These are phyloP conservation scores for Leishmania mexicana DNA, from an alignment of 208 protist species.

Conservation along the genomic window DNA sequence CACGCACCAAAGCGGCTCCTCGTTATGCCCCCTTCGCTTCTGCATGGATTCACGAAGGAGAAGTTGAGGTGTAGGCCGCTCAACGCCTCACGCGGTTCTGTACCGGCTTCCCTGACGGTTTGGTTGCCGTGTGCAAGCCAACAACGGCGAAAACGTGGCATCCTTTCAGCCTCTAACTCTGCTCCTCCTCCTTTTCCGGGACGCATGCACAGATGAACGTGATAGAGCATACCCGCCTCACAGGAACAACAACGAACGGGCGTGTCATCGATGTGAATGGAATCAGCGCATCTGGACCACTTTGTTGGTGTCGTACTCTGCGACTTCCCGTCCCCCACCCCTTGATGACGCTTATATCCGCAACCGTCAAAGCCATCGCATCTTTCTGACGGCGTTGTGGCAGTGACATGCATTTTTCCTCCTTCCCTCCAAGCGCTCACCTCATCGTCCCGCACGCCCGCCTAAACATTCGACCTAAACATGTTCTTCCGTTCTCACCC, in stretches of 20 bases:
- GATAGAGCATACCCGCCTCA: neutral
- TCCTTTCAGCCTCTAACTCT: neutral
- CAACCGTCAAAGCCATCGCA: neutral
- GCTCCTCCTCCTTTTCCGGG: neutral
- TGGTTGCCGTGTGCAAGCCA: neutral
- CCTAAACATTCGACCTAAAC: neutral
- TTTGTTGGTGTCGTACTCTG: neutral
- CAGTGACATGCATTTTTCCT: neutral
- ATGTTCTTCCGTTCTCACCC: neutral
- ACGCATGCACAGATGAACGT: neutral
- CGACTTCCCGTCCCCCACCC: neutral
- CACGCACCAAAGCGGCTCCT: neutral
- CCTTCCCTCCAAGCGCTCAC: neutral
- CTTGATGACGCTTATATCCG: neutral
- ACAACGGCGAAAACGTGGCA: neutral
- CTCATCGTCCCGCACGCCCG: neutral
- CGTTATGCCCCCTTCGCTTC: neutral
- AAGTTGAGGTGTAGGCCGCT: neutral
- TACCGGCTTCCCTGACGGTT: neutral
- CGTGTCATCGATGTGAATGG: neutral
- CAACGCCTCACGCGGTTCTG: neutral
- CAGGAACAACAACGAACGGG: neutral
- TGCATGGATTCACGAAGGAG: neutral
- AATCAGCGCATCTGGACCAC: neutral
- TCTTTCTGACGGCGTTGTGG: neutral